phyloP scores from a whole-genome alignment of 2,329 filamentous ascomycete species.

The Nothopassalora personata region DNA sequence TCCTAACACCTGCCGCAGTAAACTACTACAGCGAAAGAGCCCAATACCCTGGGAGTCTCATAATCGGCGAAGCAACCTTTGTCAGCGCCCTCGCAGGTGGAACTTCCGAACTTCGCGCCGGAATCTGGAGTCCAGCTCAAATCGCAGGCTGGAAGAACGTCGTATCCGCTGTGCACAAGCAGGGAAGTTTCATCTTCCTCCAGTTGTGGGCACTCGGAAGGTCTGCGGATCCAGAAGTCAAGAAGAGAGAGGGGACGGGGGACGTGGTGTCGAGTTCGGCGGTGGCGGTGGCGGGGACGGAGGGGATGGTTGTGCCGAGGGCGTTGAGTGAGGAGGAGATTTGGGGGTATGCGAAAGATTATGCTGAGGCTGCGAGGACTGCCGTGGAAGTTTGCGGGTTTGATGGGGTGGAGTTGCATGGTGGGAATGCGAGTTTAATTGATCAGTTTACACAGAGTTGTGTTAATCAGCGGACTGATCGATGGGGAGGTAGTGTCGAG shows the following conservation, averaged over 20 bases:
- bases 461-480: conserved; percentile 50
- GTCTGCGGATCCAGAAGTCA: conserved; percentile 35
- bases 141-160: conserved; percentile 48
- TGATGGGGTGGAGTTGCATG: conserved; percentile 56
- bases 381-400: conserved; percentile 48
- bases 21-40: conserved; percentile 33
- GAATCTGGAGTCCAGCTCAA: conserved; percentile 36
- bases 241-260: conserved; percentile 24
- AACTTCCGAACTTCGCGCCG: conserved; percentile 20
- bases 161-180: conserved; percentile 47
- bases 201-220: conserved; percentile 48
- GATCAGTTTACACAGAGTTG: conserved; percentile 59
- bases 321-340: conserved; percentile 36
- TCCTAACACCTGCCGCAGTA: conserved; percentile 23
- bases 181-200: conserved; percentile 45
- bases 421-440: conserved; percentile 51
- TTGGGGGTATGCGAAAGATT: conserved; percentile 33
- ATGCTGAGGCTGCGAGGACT: conserved; percentile 41
- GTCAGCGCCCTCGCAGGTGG: conserved; percentile 29
- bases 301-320: conserved; percentile 32
- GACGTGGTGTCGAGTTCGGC: conserved; percentile 32
- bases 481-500: conserved; percentile 45
- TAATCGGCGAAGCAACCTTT: conserved; percentile 35
- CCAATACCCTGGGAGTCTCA: conserved; percentile 30
- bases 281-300: conserved; percentile 32